A percentile compares a stretch with the other conserved stretches of the same genome.
phyloP scores from a whole-genome alignment of 2,329 filamentous ascomycete species.

The Zelopaecilomyces penicillatus region DNA sequence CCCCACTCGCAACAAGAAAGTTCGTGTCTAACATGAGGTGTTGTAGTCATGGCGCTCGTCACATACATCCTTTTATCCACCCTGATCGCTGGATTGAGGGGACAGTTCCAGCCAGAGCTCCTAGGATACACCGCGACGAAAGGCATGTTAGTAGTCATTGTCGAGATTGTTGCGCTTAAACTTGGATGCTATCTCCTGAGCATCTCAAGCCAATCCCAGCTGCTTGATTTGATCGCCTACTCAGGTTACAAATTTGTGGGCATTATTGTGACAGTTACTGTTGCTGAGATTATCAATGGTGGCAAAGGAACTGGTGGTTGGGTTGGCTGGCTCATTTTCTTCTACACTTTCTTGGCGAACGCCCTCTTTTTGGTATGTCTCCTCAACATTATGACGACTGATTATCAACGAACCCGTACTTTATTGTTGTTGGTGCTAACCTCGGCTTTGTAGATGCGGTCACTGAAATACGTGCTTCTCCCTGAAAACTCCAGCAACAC shows the following conservation, averaged over 20 bases:
- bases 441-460: constrained; percentile 59
- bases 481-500: constrained; percentile 67
- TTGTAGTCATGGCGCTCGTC: constrained; percentile 79
- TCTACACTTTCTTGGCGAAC: constrained; percentile 89
- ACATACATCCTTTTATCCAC: constrained; percentile 95
- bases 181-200: constrained; percentile 86
- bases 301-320: constrained; percentile 78
- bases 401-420: neutral
- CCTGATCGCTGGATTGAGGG: constrained; percentile 78
- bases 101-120: constrained; percentile 88
- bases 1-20: neutral
- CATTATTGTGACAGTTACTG: constrained; percentile 78
- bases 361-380: constrained; percentile 80
- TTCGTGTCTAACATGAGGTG: constrained; percentile 15
- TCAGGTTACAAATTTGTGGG: constrained; percentile 98
- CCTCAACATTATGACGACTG: no score
- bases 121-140: constrained; percentile 82
- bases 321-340: constrained; percentile 81
- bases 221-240: constrained; percentile 91
- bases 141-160: constrained; percentile 70
- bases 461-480: constrained; percentile 88
- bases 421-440: constrained; percentile 10
- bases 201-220: constrained; percentile 89
- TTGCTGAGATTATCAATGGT: constrained; percentile 69
- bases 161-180: constrained; percentile 87